Base-by-base conservation (phyloP, 2,329 filamentous ascomycete genomes). In the Paracorniculantispora psalliotae region DNA sequence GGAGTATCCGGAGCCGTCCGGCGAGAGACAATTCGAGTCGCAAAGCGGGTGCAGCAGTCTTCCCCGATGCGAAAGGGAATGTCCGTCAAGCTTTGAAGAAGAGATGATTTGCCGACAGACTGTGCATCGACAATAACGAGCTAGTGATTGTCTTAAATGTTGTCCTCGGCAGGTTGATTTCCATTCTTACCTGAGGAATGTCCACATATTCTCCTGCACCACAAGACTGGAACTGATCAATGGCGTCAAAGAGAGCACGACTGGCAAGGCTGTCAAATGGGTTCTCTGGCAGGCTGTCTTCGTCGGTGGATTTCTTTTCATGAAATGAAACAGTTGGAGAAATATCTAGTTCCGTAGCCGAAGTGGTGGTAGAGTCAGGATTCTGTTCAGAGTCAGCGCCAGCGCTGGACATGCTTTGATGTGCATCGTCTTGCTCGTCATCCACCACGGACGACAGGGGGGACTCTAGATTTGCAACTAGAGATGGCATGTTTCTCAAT, bases 121-220 rank as follows among this genome's bases (percentile, higher is more conserved):
- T 75, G 73, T 0, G 68, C 66, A 1, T 73, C 72, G 0, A 74
- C 71, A 28, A 75, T 72, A 1, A 75, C 67, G 6, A 75, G 67
- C 71, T 73, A 13, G 5, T 2, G n/a, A n/a, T n/a, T n/a, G n/a
- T n/a, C n/a, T 25, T 17, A 64, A 3, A 66, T 52, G 13, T 13
- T 17, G 43, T n/a, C 13, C 6, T 13, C 4, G 2, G 8, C 13
- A 1, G 15, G 21, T 19, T 17, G 28, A 26, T 30, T 51, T 41
- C 21, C 57, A 57, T 57, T 43, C 63, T 53, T 60, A 73, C 73
- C 63, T 76, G 70, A 1, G 73, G 72, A 21, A 72, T 67, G 8
- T 68, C 69, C 3, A 75, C 61, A 10, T 68, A 63, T 43, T 66
- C 64, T 12, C 62, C 64, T 1, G 68, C 67, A 4, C 67, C 68